Conservation (phyloP, 2,329 filamentous ascomycete genomes). For the Aureobasidium sp. region DNA sequence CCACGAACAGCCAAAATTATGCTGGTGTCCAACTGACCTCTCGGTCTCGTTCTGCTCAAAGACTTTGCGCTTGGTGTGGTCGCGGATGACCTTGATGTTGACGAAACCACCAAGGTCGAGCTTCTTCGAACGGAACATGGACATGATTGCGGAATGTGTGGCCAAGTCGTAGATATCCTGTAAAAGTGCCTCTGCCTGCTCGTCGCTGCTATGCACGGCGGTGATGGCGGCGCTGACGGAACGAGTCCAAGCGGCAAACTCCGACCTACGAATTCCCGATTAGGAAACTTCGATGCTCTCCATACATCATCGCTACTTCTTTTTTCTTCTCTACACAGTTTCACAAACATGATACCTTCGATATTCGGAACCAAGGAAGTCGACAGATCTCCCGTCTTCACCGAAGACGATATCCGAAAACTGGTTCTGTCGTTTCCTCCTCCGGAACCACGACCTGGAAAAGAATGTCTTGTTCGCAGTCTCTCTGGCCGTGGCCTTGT, state of each 20-base stretch:
- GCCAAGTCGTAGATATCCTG: background rate
- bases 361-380: background rate
- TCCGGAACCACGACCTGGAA: background rate
- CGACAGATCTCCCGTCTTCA: background rate
- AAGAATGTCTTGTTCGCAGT: constrained; percentile 12
- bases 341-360: background rate
- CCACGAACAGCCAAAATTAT: background rate
- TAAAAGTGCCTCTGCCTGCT: background rate
- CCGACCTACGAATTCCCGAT: constrained; percentile 4
- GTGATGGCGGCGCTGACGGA: constrained; percentile 1
- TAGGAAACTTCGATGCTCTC: background rate
- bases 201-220: background rate
- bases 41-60: constrained; percentile 82
- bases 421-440: constrained; percentile 10
- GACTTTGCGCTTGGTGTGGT: constrained; percentile 93
- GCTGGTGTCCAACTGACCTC: constrained; percentile 49
- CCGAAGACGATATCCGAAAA: constrained; percentile 7
- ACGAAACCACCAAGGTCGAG: constrained; percentile 82
- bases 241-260: background rate
- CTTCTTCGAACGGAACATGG: constrained; percentile 80
- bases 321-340: background rate
- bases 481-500: constrained; percentile 7
- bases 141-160: constrained; percentile 23
- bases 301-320: constrained; percentile 4
- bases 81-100: constrained; percentile 80